These are phyloP conservation scores for Monilinia vaccinii-corymbosi DNA, from an alignment of 2,329 filamentous ascomycete genomes.

Conservation along the genomic window DNA sequence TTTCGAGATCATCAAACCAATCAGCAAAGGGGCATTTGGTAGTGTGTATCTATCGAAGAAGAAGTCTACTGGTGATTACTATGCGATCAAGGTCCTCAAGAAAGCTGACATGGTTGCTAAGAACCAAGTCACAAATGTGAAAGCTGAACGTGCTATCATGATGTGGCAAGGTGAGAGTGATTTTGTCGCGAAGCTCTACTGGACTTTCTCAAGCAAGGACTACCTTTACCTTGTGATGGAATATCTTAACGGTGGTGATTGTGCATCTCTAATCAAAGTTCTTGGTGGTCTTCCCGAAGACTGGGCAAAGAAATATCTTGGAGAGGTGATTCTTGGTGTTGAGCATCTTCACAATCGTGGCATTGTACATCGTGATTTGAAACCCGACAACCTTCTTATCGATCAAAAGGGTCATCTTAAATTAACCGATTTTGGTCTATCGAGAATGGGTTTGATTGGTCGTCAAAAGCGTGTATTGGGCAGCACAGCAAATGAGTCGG, in stretches of 20 bases:
- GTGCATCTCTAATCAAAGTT: slow-evolving; percentile 90
- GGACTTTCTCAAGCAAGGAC: slow-evolving; percentile 99
- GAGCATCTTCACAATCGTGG: slow-evolving; percentile 90
- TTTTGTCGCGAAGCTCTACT: slow-evolving; percentile 97
- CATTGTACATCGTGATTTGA: slow-evolving; percentile 93
- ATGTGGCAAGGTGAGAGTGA: slow-evolving; percentile 99
- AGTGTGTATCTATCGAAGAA: slow-evolving; percentile 98
- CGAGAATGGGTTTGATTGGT: slow-evolving; percentile 92
- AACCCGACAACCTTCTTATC: slow-evolving; percentile 94
- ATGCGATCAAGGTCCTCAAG: slow-evolving; percentile 95
- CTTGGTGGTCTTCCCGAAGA: slow-evolving; percentile 88
- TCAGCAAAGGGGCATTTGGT: slow-evolving; percentile 96
- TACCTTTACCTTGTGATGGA: slow-evolving; percentile 99
- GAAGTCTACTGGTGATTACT: slow-evolving; percentile 96
- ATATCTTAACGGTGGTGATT: slow-evolving; percentile 95
- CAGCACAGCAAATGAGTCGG: slow-evolving; percentile 67
- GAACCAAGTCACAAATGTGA: slow-evolving; percentile 98
- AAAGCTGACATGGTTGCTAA: slow-evolving; percentile 99
- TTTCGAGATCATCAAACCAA: slow-evolving; percentile 98
- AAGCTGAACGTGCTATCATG: slow-evolving; percentile 98
- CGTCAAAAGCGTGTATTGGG: slow-evolving; percentile 90
- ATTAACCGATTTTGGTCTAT: slow-evolving; percentile 93
- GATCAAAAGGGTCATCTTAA: slow-evolving; percentile 96
- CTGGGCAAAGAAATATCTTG: slow-evolving; percentile 96
- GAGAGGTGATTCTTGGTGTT: slow-evolving; percentile 92